These are phyloP conservation scores for Rhizopogon rudus DNA, from an alignment of 768 basidiomycete species.

Conservation along the genomic window DNA sequence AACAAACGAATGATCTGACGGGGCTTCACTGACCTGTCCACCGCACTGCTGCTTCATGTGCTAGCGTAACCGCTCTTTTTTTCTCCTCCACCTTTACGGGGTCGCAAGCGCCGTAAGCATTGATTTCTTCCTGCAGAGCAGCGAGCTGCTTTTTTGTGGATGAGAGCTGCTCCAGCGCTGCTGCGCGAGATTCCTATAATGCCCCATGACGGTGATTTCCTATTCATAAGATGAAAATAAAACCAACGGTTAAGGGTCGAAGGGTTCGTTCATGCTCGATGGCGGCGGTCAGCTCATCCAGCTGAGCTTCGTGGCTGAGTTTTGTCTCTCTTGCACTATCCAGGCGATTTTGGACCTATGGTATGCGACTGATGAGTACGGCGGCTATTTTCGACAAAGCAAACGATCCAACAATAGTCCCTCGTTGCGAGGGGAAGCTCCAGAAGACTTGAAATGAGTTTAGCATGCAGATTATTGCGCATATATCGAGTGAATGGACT, in stretches of 20 bases:
- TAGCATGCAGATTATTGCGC: background rate
- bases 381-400: constrained; percentile 1
- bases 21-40: constrained; percentile 72
- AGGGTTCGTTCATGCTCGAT: constrained; percentile 48
- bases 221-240: background rate
- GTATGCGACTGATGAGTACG: background rate
- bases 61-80: constrained; percentile 64
- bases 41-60: constrained; percentile 77
- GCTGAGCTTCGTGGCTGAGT: constrained; percentile 37
- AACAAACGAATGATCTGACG: background rate
- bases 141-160: constrained; percentile 43
- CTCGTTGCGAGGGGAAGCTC: constrained; percentile 91
- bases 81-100: constrained; percentile 78
- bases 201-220: background rate
- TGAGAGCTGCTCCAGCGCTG: constrained; percentile 45
- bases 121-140: constrained; percentile 61
- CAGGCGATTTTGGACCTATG: constrained; percentile 55
- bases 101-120: constrained; percentile 79
- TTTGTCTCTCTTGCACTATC: constrained; percentile 44
- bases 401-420: constrained; percentile 50
- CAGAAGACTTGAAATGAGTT: constrained; percentile 65
- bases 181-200: constrained; percentile 51
- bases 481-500: constrained; percentile 18
- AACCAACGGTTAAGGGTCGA: constrained; percentile 53
- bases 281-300: constrained; percentile 41